Evolutionary conservation across 352 stramenopile genomes (phyloP), one percentile per base, ranked within the genome.

Genomic region (Phytophthora brassicae): DNA sequence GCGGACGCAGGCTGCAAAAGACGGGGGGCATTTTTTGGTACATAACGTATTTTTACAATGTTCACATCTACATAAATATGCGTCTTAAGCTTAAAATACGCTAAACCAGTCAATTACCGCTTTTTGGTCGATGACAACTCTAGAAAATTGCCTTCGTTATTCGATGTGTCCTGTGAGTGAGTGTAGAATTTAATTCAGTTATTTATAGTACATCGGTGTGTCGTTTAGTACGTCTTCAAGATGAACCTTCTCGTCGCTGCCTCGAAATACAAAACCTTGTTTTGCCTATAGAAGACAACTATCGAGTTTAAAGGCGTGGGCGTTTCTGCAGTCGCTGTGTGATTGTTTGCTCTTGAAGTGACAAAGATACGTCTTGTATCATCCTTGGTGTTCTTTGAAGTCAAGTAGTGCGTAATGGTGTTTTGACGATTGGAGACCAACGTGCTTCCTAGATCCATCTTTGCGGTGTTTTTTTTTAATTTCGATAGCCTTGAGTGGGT

Each of bases 71-170:
- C n/a, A n/a, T n/a, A 38, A 12, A 12, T 38, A 38, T 38, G 4
- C 31, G 31, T 38, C 31, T 38, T 12, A n/a, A n/a, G n/a, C n/a
- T n/a, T n/a, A n/a, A n/a, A n/a, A n/a, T 3, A n/a, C 31, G 31
- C 31, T 38, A 38, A n/a, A 38, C 31, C 7, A 6, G 12, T 38
- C 31, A 38, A 38, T 38, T 38, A 38, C 12, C 16, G 31, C 12
- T 38, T 38, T 12, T 38, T 38, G 7, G 31, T 38, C 31, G 31
- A 38, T 12, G 31, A n/a, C 31, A 58, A 16, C 26, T 58, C 50
- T 22, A 58, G n/a, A 58, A 58, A 13, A 31, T 58, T 58, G 14
- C 50, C 50, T 42, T 52, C 45, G 13, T 60, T 51, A 16, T 9
- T 16, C 31, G 31, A 38, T 16, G 6, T 16, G 6, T 38, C 31